phyloP scores from a whole-genome alignment of 2,329 filamentous ascomycete species.

The Aspergillus oerlinghausenensis region DNA sequence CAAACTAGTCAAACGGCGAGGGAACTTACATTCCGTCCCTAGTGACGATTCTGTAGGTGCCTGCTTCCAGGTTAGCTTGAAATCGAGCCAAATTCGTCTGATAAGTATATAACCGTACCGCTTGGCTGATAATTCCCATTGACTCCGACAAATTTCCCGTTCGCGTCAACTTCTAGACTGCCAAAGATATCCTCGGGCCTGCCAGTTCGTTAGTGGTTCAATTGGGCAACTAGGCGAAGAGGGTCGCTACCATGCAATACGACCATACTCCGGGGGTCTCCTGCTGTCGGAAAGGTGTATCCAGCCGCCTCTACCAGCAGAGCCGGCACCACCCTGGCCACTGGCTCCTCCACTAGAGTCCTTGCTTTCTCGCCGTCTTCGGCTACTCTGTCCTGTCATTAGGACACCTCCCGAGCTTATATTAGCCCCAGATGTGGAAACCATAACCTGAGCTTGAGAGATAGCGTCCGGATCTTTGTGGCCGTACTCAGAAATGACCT shows the following conservation, averaged over 20 bases:
- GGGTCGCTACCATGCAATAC: conserved; percentile 52
- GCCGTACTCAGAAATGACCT: conserved; percentile 52
- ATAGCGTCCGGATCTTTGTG: conserved; percentile 53
- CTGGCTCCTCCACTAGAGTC: conserved; percentile 54
- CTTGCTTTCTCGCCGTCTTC: conserved; percentile 31
- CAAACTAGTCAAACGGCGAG: neutral
- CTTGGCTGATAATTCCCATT: conserved; percentile 57
- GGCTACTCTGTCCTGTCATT: conserved; percentile 34
- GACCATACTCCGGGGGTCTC: conserved; percentile 58
- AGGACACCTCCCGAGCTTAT: conserved; percentile 49
- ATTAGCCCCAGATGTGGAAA: conserved; percentile 53
- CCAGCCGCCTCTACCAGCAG: conserved; percentile 56
- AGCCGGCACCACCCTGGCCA: conserved; percentile 55
- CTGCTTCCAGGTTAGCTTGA: conserved; percentile 18
- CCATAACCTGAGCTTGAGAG: conserved; percentile 57
- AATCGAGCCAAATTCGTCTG: neutral
- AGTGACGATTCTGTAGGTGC: conserved; percentile 58
- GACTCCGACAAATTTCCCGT: conserved; percentile 53
- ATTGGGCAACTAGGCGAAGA: neutral
- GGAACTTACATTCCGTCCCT: conserved; percentile 54
- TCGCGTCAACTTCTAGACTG: conserved; percentile 57
- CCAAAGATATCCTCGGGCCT: conserved; percentile 63
- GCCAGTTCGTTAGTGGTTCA: conserved; percentile 8
- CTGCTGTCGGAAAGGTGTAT: conserved; percentile 60
- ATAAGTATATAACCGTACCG: conserved; percentile 33